These are phyloP conservation scores for Cyathus striatus DNA, from an alignment of 768 basidiomycete genomes.

Conservation along the genomic window DNA sequence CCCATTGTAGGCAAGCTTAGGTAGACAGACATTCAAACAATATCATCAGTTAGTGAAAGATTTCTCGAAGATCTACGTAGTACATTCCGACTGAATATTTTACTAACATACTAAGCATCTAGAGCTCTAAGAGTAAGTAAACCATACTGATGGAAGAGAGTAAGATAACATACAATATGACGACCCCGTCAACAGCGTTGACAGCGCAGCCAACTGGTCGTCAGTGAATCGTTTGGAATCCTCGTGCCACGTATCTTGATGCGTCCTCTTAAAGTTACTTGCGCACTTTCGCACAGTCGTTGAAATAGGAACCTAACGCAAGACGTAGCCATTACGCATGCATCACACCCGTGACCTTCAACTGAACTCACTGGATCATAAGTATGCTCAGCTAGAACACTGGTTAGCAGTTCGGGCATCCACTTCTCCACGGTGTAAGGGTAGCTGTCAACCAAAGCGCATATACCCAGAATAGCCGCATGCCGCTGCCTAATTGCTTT, in stretches of 20 bases:
- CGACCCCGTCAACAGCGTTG: constrained; percentile 81
- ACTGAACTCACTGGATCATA: constrained; percentile 66
- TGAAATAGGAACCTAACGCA: constrained; percentile 67
- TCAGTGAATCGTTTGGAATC: constrained; percentile 84
- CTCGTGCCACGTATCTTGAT: constrained; percentile 88
- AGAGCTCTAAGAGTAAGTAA: too few species aligned
- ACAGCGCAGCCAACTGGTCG: constrained; percentile 77
- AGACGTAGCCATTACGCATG: constrained; percentile 7
- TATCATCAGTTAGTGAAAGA: too few species aligned
- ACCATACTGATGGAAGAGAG: too few species aligned
- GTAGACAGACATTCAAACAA: too few species aligned
- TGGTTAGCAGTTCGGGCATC: constrained; percentile 83
- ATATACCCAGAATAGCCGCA: constrained; percentile 90
- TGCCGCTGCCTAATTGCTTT: constrained; percentile 74
- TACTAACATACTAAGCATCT: too few species aligned
- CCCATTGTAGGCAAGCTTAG: too few species aligned
- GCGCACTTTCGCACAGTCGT: constrained; percentile 80
- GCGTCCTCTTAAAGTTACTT: constrained; percentile 75
- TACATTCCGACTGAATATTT: too few species aligned
- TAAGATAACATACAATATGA: constrained; percentile 79
- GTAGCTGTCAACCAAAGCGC: constrained; percentile 89
- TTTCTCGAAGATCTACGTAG: too few species aligned
- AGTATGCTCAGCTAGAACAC: constrained; percentile 74
- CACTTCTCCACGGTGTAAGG: constrained; percentile 95
- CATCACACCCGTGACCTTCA: constrained; percentile 1